A percentile compares a stretch with the other conserved stretches of the same genome.
Evolutionary conservation across 2,329 filamentous ascomycete genomes (phyloP).

Genomic region (Alternaria tenuissima): DNA sequence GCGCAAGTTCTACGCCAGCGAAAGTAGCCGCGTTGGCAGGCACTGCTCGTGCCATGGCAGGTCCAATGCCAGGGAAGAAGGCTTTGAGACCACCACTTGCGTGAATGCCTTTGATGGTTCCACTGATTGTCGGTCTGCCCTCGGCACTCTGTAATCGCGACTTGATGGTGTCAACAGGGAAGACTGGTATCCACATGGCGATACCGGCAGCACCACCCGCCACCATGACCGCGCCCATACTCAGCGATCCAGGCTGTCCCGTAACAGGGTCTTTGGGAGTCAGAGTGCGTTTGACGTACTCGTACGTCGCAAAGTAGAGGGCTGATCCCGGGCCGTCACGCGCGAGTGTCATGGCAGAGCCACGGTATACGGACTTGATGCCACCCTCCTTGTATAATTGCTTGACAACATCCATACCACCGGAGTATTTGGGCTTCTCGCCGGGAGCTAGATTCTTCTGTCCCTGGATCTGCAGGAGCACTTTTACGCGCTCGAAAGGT

Average conservation of each 20-base stretch:
- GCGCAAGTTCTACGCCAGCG: constrained; percentile 81
- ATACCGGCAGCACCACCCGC: constrained; percentile 92
- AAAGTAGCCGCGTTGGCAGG: constrained; percentile 98
- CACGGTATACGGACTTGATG: constrained; percentile 89
- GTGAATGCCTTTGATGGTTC: constrained; percentile 85
- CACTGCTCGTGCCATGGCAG: constrained; percentile 89
- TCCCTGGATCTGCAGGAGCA: constrained; percentile 96
- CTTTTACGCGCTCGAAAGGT: constrained; percentile 98
- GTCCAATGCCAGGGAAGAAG: constrained; percentile 97
- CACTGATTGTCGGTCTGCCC: constrained; percentile 80
- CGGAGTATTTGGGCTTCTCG: constrained; percentile 90
- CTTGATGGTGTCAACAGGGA: constrained; percentile 97
- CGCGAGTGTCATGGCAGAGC: constrained; percentile 87
- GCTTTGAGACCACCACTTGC: constrained; percentile 82
- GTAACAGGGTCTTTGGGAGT: constrained; percentile 78
- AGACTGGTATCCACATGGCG: constrained; percentile 99
- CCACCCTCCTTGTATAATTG: constrained; percentile 94
- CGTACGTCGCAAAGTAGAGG: constrained; percentile 97
- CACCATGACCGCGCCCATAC: constrained; percentile 80
- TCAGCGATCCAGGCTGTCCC: constrained; percentile 80
- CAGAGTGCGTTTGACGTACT: constrained; percentile 87
- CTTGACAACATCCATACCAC: constrained; percentile 87
- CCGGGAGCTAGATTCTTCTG: constrained; percentile 85
- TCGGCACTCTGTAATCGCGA: constrained; percentile 90
- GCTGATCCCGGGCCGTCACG: constrained; percentile 92